Evolutionary conservation across 192 early-diverging fungal species (phyloP), one percentile per base, ranked within the genome.

Genomic region (Polychytrium aggregatum): DNA sequence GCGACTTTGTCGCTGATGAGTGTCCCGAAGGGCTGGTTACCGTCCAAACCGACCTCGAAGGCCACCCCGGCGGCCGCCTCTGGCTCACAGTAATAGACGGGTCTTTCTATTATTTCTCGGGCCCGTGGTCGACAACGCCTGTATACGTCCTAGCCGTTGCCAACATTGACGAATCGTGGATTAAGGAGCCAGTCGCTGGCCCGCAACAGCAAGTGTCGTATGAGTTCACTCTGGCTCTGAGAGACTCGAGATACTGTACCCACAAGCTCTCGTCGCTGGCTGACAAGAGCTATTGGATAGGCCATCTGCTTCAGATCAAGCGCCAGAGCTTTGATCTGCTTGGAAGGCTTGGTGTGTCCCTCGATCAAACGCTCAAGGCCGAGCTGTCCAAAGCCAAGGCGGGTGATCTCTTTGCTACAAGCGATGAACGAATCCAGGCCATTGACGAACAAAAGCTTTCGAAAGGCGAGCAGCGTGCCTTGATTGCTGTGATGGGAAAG

Each of bases 401-500:
- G 17, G 26, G 37, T 2, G 28, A 41, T 18, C 25, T 21, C 5
- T 13, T 60, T 17, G n/a, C n/a, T n/a, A n/a, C n/a, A n/a, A n/a
- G n/a, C n/a, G n/a, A n/a, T n/a, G n/a, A n/a, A n/a, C n/a, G n/a
- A n/a, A n/a, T n/a, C n/a, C n/a, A n/a, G n/a, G n/a, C n/a, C n/a
- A 13, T 53, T 29, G 55, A 48, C 35, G 61, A 63, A 17, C 52
- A 10, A 24, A 50, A 33, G 25, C 27, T 62, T 11, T 38, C 16
- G 17, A 57, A 37, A 25, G 54, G 59, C 39, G 54, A 62, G 40
- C 33, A 60, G 27, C 52, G 40, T 25, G 16, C 29, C 1, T 50
- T 62, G 24, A 52, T 52, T 25, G 40, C 28, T 13, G 59, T 62
- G 21, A 64, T 44, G 41, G 54, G 59, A 2, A 57, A 50, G 33